Conservation (phyloP, 768 basidiomycete species). For the Rubroboletus satanas region DNA sequence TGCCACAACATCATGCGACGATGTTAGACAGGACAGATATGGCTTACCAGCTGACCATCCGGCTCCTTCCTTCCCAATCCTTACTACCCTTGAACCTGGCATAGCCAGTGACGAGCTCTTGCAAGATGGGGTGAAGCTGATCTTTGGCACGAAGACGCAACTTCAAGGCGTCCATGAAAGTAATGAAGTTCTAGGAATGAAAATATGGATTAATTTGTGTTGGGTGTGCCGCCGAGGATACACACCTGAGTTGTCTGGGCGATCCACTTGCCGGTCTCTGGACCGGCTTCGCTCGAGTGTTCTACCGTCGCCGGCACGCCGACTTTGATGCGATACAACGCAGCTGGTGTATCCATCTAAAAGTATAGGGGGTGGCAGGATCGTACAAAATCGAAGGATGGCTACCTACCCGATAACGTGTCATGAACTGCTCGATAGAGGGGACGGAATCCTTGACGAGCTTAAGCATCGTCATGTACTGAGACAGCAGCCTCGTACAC, state of each 20-base stretch:
- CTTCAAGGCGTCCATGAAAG: conserved; percentile 97
- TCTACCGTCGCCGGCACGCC: conserved; percentile 97
- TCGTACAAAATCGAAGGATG: not conserved
- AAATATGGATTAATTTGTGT: not conserved
- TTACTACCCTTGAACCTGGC: conserved; percentile 92
- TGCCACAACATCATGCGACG: conserved; percentile 24
- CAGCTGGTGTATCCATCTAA: conserved; percentile 94
- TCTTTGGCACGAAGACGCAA: conserved; percentile 94
- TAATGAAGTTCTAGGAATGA: conserved; percentile 82
- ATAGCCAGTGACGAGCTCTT: conserved; percentile 93
- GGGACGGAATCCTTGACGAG: conserved; percentile 87
- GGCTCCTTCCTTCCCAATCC: conserved; percentile 92
- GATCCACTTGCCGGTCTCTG: conserved; percentile 94
- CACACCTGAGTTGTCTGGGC: conserved; percentile 93
- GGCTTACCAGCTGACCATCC: conserved; percentile 84
- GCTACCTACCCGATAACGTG: conserved; percentile 66
- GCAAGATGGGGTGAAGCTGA: conserved; percentile 89
- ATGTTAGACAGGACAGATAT: not conserved
- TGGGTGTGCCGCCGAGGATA: not conserved
- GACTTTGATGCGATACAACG: conserved; percentile 82
- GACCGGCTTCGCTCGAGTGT: conserved; percentile 88
- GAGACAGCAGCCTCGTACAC: conserved; percentile 88
- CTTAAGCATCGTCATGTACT: conserved; percentile 97
- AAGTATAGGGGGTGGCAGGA: not conserved
- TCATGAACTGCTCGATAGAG: conserved; percentile 88